Conservation (phyloP, 2,329 filamentous ascomycete genomes). For the Tothia fuscella region DNA sequence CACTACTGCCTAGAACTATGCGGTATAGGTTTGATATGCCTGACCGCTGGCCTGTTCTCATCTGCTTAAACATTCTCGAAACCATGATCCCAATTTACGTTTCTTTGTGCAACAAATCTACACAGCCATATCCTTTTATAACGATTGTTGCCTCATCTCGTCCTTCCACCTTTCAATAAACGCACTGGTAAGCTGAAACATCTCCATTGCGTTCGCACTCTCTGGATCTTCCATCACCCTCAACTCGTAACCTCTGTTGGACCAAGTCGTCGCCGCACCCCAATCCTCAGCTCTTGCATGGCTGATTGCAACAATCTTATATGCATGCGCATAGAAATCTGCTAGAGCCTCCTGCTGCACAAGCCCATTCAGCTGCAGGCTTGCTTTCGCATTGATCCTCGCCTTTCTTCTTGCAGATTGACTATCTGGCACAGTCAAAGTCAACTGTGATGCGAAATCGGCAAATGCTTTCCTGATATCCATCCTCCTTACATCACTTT, state of each 20-base stretch:
- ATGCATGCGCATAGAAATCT: conserved; percentile 24
- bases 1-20: too few relatives aligned
- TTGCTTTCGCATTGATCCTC: conserved; percentile 20
- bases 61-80: too few relatives aligned
- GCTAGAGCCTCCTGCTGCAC: conserved; percentile 24
- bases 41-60: too few relatives aligned
- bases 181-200: conserved; percentile 17
- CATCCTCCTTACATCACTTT: conserved; percentile 20
- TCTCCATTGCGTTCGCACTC: conserved; percentile 19
- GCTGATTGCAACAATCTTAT: conserved; percentile 21
- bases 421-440: conserved; percentile 16
- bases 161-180: conserved; percentile 22
- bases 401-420: conserved; percentile 15
- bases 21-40: too few relatives aligned
- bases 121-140: too few relatives aligned
- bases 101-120: too few relatives aligned
- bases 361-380: conserved; percentile 19
- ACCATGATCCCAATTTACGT: too few relatives aligned
- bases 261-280: conserved; percentile 21
- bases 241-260: conserved; percentile 21
- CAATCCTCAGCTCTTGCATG: conserved; percentile 20
- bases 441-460: conserved; percentile 19
- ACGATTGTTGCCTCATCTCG: conserved; percentile 16
- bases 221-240: conserved; percentile 20
- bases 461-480: conserved; percentile 20